Conservation (phyloP, 129 eudicot genomes). For the Deinandra increscens region DNA sequence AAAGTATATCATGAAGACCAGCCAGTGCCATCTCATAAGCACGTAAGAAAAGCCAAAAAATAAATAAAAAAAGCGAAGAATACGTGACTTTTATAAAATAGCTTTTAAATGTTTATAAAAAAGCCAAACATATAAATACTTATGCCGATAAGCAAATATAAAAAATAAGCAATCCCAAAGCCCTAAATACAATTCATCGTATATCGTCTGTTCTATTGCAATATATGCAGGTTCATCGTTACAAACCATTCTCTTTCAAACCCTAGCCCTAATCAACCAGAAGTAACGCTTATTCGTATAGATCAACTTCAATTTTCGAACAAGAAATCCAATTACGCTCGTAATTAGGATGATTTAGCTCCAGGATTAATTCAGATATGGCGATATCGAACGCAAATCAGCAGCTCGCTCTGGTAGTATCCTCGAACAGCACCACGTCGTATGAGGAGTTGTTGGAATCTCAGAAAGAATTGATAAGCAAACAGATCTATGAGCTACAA, state of each 20-base stretch:
- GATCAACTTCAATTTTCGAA: not conserved
- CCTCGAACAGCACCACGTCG: constrained; percentile 42
- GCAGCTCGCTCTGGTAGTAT: constrained; percentile 49
- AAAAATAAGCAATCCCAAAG: too few species aligned
- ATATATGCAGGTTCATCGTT: not conserved
- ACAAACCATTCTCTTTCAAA: constrained; percentile 25
- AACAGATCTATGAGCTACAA: constrained; percentile 69
- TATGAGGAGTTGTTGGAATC: constrained; percentile 49
- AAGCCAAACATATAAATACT: too few species aligned
- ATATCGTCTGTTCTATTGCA: not conserved
- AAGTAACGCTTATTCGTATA: not conserved
- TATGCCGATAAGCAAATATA: too few species aligned
- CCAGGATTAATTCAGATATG: constrained; percentile 37
- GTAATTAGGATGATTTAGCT: constrained; percentile 29
- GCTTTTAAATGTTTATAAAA: too few species aligned
- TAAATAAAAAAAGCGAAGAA: too few species aligned
- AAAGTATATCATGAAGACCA: too few species aligned
- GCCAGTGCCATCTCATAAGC: too few species aligned
- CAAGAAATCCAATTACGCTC: constrained; percentile 4
- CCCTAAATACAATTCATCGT: not conserved
- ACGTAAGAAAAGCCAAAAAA: too few species aligned
- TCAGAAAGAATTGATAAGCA: constrained; percentile 57
- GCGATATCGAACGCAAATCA: constrained; percentile 43
- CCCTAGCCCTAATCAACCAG: constrained; percentile 35
- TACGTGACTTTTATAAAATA: too few species aligned